Evolutionary conservation across 345 rosid species (phyloP), one percentile per base, ranked within the genome.

Genomic region (Populus simonii): DNA sequence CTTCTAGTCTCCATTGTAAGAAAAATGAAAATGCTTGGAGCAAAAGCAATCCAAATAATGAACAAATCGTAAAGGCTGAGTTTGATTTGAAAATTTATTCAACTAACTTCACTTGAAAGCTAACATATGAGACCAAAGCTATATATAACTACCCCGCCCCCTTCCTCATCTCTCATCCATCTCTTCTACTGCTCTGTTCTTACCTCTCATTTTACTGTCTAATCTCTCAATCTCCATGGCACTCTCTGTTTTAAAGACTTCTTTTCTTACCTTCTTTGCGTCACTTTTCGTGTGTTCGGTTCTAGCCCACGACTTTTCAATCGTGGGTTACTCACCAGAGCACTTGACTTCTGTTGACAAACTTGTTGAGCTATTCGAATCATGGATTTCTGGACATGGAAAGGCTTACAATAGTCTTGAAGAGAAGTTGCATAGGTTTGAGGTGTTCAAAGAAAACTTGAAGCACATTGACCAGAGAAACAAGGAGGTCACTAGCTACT

Each of bases 391-490:
- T 1, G 89, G 89, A 76, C 94, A 92, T 68, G 86, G 82, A 72
- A 94, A 88, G 82, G 81, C 81, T 65, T 92, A 91, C 76, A 74
- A 86, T 17, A 84, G 79, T 79, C 76, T 90, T 31, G 97, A 90
- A 74, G 94, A 92, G 84, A 91, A 88, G 82, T 80, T 90, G 17
- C 82, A 80, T 27, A 85, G 92, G 80, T 91, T 89, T 29, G 95
- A 93, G 81, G 82, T 90, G 63, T 94, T 93, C 80, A 89, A 78
- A 77, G 94, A 88, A 73, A 94, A 94, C 80, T 83, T 93, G 86
- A 83, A 75, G 84, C 97, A 94, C 81, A 90, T 94, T 23, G 93
- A 92, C 73, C 84, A 84, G 63, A 90, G 89, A 74, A 93, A 92
- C 85, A 87, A 84, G 81, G 89, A 89, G 84, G 78, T 89, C 20